These are phyloP conservation scores for Acanthamoeba culbertsoni DNA, from an alignment of 208 protist species.

Conservation along the genomic window DNA sequence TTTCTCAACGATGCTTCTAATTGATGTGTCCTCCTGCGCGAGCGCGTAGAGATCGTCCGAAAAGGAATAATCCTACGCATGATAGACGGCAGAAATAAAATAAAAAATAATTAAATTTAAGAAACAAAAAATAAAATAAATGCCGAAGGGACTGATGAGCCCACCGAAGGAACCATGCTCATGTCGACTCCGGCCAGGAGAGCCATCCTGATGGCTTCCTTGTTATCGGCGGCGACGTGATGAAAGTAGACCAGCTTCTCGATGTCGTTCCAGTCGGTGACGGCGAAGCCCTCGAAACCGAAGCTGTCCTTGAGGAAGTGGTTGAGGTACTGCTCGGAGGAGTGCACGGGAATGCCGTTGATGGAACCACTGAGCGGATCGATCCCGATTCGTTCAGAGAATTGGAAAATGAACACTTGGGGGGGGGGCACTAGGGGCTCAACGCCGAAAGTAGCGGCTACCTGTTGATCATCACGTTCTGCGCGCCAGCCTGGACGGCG, in stretches of 20 bases:
- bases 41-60: constrained; percentile 18
- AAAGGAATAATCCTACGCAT: not conserved
- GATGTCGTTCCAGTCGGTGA: constrained; percentile 72
- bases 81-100: not conserved
- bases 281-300: constrained; percentile 68
- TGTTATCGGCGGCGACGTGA: constrained; percentile 42
- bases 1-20: not conserved
- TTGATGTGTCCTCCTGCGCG: not conserved
- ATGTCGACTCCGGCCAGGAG: constrained; percentile 71
- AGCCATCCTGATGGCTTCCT: constrained; percentile 64
- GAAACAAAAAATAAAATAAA: not conserved
- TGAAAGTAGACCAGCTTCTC: constrained; percentile 67
- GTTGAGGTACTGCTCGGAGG: constrained; percentile 61
- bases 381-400: no score
- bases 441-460: not conserved
- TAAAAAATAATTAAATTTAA: not conserved
- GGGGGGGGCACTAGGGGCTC: no score
- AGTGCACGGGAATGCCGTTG: constrained; percentile 71
- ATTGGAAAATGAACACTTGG: no score
- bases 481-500: constrained; percentile 44
- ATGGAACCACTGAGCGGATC: constrained; percentile 62
- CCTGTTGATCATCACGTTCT: constrained; percentile 55
- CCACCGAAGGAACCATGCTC: constrained; percentile 70
- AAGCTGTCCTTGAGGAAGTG: constrained; percentile 59
- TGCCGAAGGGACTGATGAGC: not conserved